phyloP scores from a whole-genome alignment of 768 basidiomycete species.

The Leccinellum luteum region DNA sequence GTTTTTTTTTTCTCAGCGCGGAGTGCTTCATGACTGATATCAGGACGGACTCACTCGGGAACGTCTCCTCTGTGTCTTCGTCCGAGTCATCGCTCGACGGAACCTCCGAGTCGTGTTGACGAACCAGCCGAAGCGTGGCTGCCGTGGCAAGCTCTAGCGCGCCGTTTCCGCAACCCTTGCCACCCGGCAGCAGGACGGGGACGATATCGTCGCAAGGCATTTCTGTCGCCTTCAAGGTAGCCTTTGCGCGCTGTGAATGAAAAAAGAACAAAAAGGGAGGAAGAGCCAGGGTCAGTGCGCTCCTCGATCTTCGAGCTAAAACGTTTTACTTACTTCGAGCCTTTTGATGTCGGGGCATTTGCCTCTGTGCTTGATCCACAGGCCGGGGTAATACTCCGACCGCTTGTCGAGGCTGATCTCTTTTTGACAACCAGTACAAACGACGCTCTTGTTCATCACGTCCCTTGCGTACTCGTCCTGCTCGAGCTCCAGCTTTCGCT shows the following conservation, averaged over 20 bases:
- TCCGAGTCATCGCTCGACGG: slow-evolving; percentile 17
- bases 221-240: neutral
- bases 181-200: neutral
- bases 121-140: neutral
- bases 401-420: slow-evolving; percentile 35
- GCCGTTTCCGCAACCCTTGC: slow-evolving; percentile 3
- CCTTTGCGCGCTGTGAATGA: slow-evolving; percentile 15
- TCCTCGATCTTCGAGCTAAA: neutral
- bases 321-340: slow-evolving; percentile 23
- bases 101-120: slow-evolving; percentile 2
- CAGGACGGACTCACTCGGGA: slow-evolving; percentile 23
- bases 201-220: neutral
- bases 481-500: slow-evolving; percentile 28
- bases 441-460: slow-evolving; percentile 27
- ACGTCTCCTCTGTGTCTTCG: slow-evolving; percentile 17
- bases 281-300: slow-evolving; percentile 11
- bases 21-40: neutral
- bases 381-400: slow-evolving; percentile 34
- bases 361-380: slow-evolving; percentile 33
- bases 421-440: slow-evolving; percentile 29
- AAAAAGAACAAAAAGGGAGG: neutral
- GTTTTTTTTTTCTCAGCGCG: slow-evolving; percentile 2
- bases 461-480: slow-evolving; percentile 27
- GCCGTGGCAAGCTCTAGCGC: slow-evolving; percentile 1
- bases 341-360: slow-evolving; percentile 28